phyloP scores from a whole-genome alignment of 2,329 filamentous ascomycete species.

The Aspergillus sp. region DNA sequence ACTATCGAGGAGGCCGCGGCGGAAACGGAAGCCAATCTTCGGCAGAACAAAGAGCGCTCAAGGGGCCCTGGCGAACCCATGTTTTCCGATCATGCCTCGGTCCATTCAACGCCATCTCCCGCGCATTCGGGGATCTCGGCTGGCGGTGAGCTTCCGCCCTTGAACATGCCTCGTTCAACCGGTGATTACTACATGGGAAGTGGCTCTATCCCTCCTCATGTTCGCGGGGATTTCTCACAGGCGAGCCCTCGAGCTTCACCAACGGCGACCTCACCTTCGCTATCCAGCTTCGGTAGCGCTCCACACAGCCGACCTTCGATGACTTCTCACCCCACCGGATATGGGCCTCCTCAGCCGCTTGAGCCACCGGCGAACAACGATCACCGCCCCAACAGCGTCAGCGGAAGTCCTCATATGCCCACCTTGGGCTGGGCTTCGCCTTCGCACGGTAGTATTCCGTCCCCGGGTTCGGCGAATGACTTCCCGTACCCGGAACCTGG shows the following conservation, averaged over 20 bases:
- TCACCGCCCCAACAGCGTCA: conserved; percentile 70
- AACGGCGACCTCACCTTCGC: conserved; percentile 62
- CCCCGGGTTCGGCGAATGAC: conserved; percentile 66
- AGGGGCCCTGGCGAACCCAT: conserved; percentile 36
- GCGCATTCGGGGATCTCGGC: conserved; percentile 82
- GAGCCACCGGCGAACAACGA: conserved; percentile 78
- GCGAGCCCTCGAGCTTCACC: conserved; percentile 66
- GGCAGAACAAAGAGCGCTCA: conserved; percentile 47
- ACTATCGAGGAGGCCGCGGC: conserved; percentile 91
- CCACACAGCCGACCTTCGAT: conserved; percentile 55
- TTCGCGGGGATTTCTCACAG: conserved; percentile 71
- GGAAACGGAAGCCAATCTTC: conserved; percentile 81
- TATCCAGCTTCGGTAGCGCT: conserved; percentile 55
- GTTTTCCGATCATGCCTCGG: conserved; percentile 45
- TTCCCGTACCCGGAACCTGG: conserved; percentile 79
- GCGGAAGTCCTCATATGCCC: conserved; percentile 80
- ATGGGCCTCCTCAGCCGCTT: conserved; percentile 78
- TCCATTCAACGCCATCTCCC: conserved; percentile 71
- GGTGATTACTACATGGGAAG: conserved; percentile 77
- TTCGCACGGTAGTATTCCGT: conserved; percentile 68
- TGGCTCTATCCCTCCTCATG: conserved; percentile 76
- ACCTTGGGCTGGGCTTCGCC: conserved; percentile 85
- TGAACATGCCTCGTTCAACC: conserved; percentile 65
- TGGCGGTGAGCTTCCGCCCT: conserved; percentile 67
- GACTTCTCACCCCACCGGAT: conserved; percentile 81